A percentile compares a stretch with the other conserved stretches of the same genome.
Evolutionary conservation across 176 grass and related monocot genomes (phyloP).

Genomic region (Poa annua): DNA sequence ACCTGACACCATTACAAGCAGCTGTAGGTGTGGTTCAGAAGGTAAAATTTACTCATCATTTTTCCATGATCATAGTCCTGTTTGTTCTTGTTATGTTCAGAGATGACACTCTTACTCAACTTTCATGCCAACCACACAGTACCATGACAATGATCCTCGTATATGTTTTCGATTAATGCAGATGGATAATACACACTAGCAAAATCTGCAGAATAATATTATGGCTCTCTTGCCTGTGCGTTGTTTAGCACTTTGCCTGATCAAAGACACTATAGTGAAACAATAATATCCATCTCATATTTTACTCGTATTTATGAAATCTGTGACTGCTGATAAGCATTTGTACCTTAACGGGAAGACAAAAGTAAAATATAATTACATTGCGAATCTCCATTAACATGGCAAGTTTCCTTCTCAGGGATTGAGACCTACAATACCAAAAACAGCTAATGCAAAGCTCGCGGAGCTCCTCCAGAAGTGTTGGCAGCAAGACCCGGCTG

Average conservation of each 20-base stretch:
- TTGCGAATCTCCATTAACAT: slow-evolving; percentile 23
- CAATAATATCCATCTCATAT: background rate
- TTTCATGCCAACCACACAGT: background rate
- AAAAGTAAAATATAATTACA: background rate
- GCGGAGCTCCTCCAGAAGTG: slow-evolving; percentile 84
- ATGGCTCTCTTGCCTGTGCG: background rate
- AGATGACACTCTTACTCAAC: background rate
- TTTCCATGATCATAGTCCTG: background rate
- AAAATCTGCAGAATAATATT: no score
- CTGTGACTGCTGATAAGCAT: background rate
- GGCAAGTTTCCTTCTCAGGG: slow-evolving; percentile 53
- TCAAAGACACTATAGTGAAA: background rate
- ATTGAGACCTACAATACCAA: slow-evolving; percentile 87
- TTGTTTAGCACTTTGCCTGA: slow-evolving; percentile 8
- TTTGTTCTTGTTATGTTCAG: slow-evolving; percentile 25
- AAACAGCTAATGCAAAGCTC: slow-evolving; percentile 73
- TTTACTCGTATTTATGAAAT: background rate
- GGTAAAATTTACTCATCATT: slow-evolving; percentile 49
- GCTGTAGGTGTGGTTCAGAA: slow-evolving; percentile 99
- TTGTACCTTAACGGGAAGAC: background rate
- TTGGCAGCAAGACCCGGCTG: slow-evolving; percentile 67
- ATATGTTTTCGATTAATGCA: no score
- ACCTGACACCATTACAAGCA: slow-evolving; percentile 95
- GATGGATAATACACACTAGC: no score
- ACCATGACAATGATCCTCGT: no score